These are phyloP conservation scores for Gaeumannomyces sp. DNA, from an alignment of 2,329 filamentous ascomycete genomes.

Conservation along the genomic window DNA sequence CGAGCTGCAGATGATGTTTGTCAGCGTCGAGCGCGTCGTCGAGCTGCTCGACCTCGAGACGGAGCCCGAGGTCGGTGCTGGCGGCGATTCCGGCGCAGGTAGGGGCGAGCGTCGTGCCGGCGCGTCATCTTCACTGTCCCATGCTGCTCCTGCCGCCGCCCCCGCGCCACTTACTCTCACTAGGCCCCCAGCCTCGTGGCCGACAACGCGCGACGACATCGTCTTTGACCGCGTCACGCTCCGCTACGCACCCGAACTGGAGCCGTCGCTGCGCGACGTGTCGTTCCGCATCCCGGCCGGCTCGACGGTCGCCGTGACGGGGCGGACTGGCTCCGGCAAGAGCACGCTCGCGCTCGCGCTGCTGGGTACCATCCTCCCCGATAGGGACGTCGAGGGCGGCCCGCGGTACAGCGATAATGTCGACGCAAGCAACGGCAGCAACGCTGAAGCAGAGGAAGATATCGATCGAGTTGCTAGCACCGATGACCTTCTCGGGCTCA, in stretches of 20 bases:
- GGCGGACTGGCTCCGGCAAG: conserved; percentile 82
- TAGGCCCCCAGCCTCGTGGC: conserved; percentile 69
- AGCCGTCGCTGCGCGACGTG: conserved; percentile 63
- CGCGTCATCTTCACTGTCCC: background rate
- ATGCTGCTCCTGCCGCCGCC: too few relatives aligned
- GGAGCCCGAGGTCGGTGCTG: conserved; percentile 60
- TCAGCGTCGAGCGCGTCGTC: conserved; percentile 80
- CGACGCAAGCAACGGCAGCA: background rate
- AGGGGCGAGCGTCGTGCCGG: background rate
- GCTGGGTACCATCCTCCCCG: conserved; percentile 48
- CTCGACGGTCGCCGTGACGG: conserved; percentile 61
- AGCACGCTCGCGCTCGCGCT: conserved; percentile 63
- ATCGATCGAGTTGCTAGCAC: background rate
- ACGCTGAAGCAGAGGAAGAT: background rate
- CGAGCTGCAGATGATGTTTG: conserved; percentile 84
- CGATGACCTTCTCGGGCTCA: background rate
- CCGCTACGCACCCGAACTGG: conserved; percentile 70
- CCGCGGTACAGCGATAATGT: background rate
- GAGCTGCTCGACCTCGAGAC: conserved; percentile 74
- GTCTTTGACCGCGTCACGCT: conserved; percentile 72
- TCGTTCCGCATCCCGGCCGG: conserved; percentile 66
- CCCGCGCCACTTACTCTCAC: background rate
- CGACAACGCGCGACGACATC: conserved; percentile 63
- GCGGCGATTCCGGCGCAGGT: conserved; percentile 16
- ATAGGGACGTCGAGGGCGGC: conserved; percentile 17